Base-by-base conservation (phyloP, 192 early-diverging fungal species). In the Coemansia brasiliensis region DNA sequence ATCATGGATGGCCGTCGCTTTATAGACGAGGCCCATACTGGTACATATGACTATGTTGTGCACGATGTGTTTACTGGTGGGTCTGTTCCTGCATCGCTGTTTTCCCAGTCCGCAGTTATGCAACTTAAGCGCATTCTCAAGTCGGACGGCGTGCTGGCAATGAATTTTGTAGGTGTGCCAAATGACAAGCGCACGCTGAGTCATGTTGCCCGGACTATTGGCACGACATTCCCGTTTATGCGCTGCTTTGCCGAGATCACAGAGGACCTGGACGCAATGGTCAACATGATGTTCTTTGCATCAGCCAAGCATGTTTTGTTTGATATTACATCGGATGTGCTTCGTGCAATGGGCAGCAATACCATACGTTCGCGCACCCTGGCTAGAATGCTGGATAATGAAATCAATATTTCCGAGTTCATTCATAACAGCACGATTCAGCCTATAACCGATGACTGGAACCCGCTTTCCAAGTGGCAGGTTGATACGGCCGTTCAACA, bases 51-150 rank as follows among this genome's bases (percentile, higher is more conserved):
- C 65, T 94, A 86, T 68, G 75, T 96, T 24, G 69, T 94, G 12
- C 94, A 94, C 65, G 94, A 96, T 71, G 91, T 96, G n/a, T 96
- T 96, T 65, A 92, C 92, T 0, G 93, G 93, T 40, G 94, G 94
- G 0, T 82, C 84, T 3, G 88, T 94, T 3, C 87, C 90, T 4
- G 67, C 80, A 3, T 40, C 66, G 2, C 74, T 96, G 64, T 93
- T 93, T 63, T 87, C 89, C 5, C 69, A 86, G 17, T 87, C 93
- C 59, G 86, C 89, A 0, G 53, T 94, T 5, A 52, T 68, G 49
- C 80, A 86, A 8, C 71, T 89, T 63, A 74, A 79, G 43, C 69
- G 84, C 20, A 85, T 92, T 25, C 62, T 96, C 48, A 87, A 85
- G 55, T 70, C 82, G 3, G 80, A 88, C 66, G 94, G 94, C 18